Percentiles rank a stretch among this genome's conserved stretches.
phyloP scores from a whole-genome alignment of 2,329 filamentous ascomycete species.

The Sporothrix euskadiensis region DNA sequence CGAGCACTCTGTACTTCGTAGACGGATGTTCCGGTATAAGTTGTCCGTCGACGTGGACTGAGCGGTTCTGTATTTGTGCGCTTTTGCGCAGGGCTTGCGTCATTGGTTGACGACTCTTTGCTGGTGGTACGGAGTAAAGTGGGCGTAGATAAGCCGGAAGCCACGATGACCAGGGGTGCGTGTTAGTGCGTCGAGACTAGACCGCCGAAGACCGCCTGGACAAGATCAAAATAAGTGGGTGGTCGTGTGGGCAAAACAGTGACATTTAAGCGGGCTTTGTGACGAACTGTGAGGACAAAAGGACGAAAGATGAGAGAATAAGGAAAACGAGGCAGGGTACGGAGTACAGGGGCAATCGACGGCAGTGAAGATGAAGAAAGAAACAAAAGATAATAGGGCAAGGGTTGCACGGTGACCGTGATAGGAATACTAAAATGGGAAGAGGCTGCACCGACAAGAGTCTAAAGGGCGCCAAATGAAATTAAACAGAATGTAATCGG shows the following conservation, averaged over 20 bases:
- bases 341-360: background rate
- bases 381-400: background rate
- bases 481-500: background rate
- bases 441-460: background rate
- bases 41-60: background rate
- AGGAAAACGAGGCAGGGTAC: background rate
- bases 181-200: background rate
- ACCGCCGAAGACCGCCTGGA: background rate
- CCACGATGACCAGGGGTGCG: background rate
- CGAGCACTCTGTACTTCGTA: background rate
- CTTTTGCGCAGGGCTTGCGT: conserved; percentile 20
- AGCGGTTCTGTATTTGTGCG: background rate
- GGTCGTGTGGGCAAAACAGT: background rate
- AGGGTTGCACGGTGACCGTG: background rate
- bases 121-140: background rate
- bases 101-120: conserved; percentile 26
- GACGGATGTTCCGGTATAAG: background rate
- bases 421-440: background rate
- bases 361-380: background rate
- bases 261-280: background rate
- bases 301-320: background rate
- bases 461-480: background rate
- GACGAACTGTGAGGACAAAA: background rate
- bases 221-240: background rate
- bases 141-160: conserved; percentile 12